These are phyloP conservation scores for Proliferodiscus dingleyae DNA, from an alignment of 2,329 filamentous ascomycete genomes.

Conservation along the genomic window DNA sequence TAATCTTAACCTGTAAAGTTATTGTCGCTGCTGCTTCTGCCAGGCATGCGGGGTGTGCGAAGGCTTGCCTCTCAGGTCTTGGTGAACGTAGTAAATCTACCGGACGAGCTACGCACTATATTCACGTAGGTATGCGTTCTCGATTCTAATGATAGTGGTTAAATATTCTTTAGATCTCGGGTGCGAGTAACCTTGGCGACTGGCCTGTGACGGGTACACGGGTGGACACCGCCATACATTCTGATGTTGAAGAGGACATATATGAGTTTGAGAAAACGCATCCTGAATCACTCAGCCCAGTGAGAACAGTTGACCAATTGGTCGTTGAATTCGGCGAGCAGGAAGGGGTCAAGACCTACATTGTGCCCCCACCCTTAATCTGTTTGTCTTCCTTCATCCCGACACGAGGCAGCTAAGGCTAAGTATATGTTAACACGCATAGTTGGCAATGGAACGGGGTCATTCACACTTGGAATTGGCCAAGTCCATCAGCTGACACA, in stretches of 20 bases:
- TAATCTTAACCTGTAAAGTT: constrained; percentile 21
- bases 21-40: constrained; percentile 41
- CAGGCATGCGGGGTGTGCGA: constrained; percentile 35
- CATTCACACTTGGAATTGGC: constrained; percentile 37
- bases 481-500: constrained; percentile 36
- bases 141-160: not conserved
- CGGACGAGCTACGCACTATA: constrained; percentile 34
- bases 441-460: constrained; percentile 39
- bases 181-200: constrained; percentile 32
- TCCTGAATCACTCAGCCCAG: constrained; percentile 36
- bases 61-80: constrained; percentile 40
- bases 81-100: constrained; percentile 34
- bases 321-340: constrained; percentile 38
- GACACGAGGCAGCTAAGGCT: no score
- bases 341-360: constrained; percentile 39
- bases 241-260: constrained; percentile 39
- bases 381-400: constrained; percentile 22
- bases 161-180: not conserved
- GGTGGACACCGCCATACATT: constrained; percentile 33
- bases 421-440: not conserved
- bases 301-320: constrained; percentile 39
- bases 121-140: constrained; percentile 36
- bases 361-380: constrained; percentile 44
- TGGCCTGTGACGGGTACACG: constrained; percentile 33
- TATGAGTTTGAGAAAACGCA: constrained; percentile 37